Conservation (phyloP, 176 grass and related monocot genomes). For the Oryza rufipogon region DNA sequence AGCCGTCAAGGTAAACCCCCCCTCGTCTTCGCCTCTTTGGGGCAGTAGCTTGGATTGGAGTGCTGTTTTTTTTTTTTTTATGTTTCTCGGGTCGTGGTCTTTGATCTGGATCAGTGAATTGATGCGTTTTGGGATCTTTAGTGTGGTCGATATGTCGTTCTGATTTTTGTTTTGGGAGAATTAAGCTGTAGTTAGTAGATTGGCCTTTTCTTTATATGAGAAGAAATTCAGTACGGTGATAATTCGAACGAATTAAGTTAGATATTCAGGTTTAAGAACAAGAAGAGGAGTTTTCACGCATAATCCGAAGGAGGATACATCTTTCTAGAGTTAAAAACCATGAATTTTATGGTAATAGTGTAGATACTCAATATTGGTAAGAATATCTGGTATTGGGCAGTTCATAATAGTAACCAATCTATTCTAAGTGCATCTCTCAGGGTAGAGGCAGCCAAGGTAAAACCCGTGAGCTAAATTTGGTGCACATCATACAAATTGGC, state of each 20-base stretch:
- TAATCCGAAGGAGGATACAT: background rate
- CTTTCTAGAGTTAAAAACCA: background rate
- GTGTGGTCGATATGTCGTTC: background rate
- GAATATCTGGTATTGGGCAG: background rate
- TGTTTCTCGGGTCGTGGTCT: constrained; percentile 7
- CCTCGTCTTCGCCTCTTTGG: background rate
- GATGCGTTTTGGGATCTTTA: background rate
- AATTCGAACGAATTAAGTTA: background rate
- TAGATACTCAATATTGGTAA: background rate
- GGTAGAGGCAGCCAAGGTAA: background rate
- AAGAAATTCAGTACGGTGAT: background rate
- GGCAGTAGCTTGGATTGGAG: background rate
- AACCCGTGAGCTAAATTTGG: background rate
- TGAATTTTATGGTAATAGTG: background rate
- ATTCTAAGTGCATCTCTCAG: background rate
- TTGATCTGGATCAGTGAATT: constrained; percentile 20
- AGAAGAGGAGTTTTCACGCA: background rate
- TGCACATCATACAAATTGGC: background rate
- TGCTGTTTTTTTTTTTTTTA: background rate
- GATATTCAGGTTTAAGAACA: background rate
- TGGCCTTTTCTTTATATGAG: background rate
- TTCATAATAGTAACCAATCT: background rate
- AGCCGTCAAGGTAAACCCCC: constrained; percentile 61
- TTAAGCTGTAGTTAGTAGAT: background rate
- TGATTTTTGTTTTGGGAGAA: background rate